Evolutionary conservation across 495 filamentous ascomycete genomes (phyloP), one percentile per base, ranked within the genome.

Genomic region (Staphylotrichum longicolle): DNA sequence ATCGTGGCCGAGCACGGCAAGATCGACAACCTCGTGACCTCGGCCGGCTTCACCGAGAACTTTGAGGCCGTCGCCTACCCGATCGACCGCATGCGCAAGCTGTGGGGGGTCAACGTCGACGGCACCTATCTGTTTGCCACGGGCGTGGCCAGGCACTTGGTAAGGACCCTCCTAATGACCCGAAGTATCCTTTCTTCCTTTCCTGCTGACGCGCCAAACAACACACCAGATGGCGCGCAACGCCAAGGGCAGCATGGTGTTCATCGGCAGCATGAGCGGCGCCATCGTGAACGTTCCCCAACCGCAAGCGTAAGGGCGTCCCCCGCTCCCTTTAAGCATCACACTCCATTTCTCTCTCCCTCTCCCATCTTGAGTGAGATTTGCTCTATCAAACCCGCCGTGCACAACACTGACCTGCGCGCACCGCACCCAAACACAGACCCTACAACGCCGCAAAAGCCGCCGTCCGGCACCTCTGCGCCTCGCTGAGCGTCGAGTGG

Each of bases 21-120:
- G 69, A 89, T 97, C 69, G 93, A 98, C 75, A 86, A 88, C 72
- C 85, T 98, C 35, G 93, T 98, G 61, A 97, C 93, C 33, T 96
- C 93, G 7, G 94, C 94, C 35, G 94, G 94, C 7, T 95, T 98
- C 79, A 91, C 89, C 7, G 94, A 98, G 77, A 97, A 97, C 76
- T 96, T 91, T 69, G 87, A 92, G 64, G 93, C 93, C 39, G 88
- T 91, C 69, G 81, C 82, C 61, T 98, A 97, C 74, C 91, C 92
- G 0, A 82, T 89, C 58, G 92, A 96, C 65, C 85, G 92, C 58
- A 85, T 96, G 74, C 84, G 91, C 75, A 95, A 94, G 78, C 83
- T 97, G 14, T 96, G 90, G 91, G 86, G 86, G 11, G 93, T 98
- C 67, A 96, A 97, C 64, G 91, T 97, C 0, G 88, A 98, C 64